Percentiles rank a stretch among this genome's conserved stretches.
Evolutionary conservation across 1,139 yeast genomes (phyloP).

Genomic region (Zhuliangozyma blackwelliae): DNA sequence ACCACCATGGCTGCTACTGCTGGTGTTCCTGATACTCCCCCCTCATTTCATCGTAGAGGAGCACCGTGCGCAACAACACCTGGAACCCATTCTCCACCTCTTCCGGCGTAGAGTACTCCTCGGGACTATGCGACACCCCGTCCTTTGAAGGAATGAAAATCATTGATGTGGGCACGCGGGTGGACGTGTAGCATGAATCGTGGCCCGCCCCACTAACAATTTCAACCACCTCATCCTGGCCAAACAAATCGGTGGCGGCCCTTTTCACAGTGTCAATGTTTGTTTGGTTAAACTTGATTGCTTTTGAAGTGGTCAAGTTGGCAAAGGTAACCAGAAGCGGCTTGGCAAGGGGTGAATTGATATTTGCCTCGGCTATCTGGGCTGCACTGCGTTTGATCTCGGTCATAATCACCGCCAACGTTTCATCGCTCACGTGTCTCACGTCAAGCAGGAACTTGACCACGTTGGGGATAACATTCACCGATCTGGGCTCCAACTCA

Average conservation of each 20-base stretch:
- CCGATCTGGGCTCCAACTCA: slow-evolving; percentile 53
- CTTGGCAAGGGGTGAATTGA: slow-evolving; percentile 12
- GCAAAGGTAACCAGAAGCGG: slow-evolving; percentile 33
- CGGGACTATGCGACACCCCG: slow-evolving; percentile 69
- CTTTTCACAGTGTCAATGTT: slow-evolving; percentile 49
- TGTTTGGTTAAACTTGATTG: slow-evolving; percentile 50
- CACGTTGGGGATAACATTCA: slow-evolving; percentile 62
- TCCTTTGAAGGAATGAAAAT: slow-evolving; percentile 67
- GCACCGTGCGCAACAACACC: slow-evolving; percentile 55
- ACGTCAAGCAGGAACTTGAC: slow-evolving; percentile 56
- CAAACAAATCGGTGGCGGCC: slow-evolving; percentile 49
- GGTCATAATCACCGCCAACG: slow-evolving; percentile 32
- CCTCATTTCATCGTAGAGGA: slow-evolving; percentile 44
- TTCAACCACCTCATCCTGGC: slow-evolving; percentile 34
- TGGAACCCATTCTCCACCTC: slow-evolving; percentile 57
- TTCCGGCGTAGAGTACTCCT: slow-evolving; percentile 61
- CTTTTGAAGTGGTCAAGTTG: slow-evolving; percentile 45
- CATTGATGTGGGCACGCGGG: slow-evolving; percentile 66
- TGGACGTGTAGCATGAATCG: slow-evolving; percentile 59
- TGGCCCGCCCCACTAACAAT: slow-evolving; percentile 73
- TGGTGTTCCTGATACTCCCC: background rate
- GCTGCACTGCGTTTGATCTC: slow-evolving; percentile 36
- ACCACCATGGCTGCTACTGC: too few relatives aligned
- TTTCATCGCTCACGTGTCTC: slow-evolving; percentile 51
- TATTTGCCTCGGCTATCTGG: slow-evolving; percentile 11